Conservation (phyloP, 768 basidiomycete species). For the Cystobasidiopsis lactophilus region DNA sequence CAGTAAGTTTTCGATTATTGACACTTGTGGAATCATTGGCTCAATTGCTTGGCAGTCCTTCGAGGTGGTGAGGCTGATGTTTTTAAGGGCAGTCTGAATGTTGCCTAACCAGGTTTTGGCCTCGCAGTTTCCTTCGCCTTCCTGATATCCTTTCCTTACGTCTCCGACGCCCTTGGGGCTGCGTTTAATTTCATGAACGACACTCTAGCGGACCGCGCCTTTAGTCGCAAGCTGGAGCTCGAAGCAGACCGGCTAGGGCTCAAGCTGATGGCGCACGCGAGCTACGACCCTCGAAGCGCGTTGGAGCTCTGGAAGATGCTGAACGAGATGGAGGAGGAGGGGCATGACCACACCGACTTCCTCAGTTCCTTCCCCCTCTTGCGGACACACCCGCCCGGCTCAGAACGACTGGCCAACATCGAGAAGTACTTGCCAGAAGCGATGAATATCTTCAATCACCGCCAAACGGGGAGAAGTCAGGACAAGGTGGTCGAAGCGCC, state of each 20-base stretch:
- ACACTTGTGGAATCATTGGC: too few relatives aligned
- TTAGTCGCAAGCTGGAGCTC: constrained; percentile 29
- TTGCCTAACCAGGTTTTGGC: neutral
- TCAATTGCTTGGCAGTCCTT: too few relatives aligned
- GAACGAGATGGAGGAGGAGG: constrained; percentile 27
- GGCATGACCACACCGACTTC: constrained; percentile 19
- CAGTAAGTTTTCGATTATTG: too few relatives aligned
- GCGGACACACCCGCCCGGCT: constrained; percentile 29
- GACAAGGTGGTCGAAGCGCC: too few relatives aligned
- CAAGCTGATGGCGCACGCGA: constrained; percentile 29
- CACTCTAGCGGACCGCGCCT: constrained; percentile 26
- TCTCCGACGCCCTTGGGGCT: constrained; percentile 26
- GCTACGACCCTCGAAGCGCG: constrained; percentile 28
- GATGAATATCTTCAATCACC: constrained; percentile 16
- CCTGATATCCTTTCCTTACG: constrained; percentile 30
- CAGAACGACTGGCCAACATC: constrained; percentile 22
- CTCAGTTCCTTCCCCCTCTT: constrained; percentile 26
- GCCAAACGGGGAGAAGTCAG: neutral
- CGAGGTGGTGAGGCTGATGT: constrained; percentile 28
- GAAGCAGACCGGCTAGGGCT: constrained; percentile 30
- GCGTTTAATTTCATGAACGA: constrained; percentile 28
- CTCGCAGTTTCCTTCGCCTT: constrained; percentile 21
- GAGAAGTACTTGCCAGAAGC: constrained; percentile 16
- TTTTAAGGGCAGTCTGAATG: constrained; percentile 5
- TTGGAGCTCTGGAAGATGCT: constrained; percentile 29